Percentiles rank a stretch among this genome's conserved stretches.
Evolutionary conservation across 2,329 filamentous ascomycete species (phyloP).

Genomic region (Rasamsonia emersonii): DNA sequence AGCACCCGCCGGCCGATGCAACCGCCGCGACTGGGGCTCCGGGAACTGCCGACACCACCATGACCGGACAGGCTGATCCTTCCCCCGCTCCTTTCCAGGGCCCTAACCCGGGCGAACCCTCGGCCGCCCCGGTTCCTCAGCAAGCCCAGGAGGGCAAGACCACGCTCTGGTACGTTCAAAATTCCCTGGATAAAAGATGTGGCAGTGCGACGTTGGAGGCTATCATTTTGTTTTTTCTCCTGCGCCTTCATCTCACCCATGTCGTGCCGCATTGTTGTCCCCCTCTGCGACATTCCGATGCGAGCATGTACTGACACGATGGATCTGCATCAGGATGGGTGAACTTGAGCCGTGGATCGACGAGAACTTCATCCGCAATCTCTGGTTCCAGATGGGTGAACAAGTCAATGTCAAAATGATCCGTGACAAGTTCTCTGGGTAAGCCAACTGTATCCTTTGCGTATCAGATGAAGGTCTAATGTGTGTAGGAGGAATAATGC

Average conservation of each 20-base stretch:
- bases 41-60: constrained; percentile 44
- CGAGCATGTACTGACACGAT: constrained; percentile 13
- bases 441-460: constrained; percentile 27
- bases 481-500: constrained; percentile 64
- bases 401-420: constrained; percentile 99
- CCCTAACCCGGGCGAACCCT: constrained; percentile 35
- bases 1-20: constrained; percentile 48
- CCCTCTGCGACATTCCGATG: too few relatives aligned
- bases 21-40: constrained; percentile 40
- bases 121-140: constrained; percentile 37
- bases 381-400: constrained; percentile 90
- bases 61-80: constrained; percentile 51
- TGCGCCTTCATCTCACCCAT: too few relatives aligned
- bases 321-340: constrained; percentile 68
- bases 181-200: not conserved
- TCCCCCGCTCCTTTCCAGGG: constrained; percentile 44
- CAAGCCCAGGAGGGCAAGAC: constrained; percentile 47
- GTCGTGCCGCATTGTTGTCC: too few relatives aligned
- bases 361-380: constrained; percentile 93
- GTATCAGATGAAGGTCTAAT: constrained; percentile 26
- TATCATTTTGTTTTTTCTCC: too few relatives aligned
- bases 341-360: constrained; percentile 99
- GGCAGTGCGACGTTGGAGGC: constrained; percentile 9
- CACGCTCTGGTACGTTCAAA: constrained; percentile 44
- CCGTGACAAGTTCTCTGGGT: constrained; percentile 98